Base-by-base conservation (phyloP, 1,284 basidiomycete species). In the Albatrellus sp. region DNA sequence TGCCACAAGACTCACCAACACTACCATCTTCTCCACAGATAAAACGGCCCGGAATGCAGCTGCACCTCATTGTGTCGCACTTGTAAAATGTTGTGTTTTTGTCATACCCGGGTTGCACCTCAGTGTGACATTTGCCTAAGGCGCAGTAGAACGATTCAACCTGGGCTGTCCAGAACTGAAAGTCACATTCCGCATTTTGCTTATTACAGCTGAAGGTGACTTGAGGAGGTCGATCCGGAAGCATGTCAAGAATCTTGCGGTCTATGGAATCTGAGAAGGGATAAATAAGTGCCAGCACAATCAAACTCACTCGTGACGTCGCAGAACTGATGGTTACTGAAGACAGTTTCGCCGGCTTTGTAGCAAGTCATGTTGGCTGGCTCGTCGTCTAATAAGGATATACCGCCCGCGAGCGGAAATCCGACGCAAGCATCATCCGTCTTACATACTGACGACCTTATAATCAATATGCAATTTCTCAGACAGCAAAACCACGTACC, bases 121-220 rank as follows among this genome's bases (percentile, higher is more conserved):
- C 61, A 2, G 78, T 79, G 4, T 56, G 57, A 58, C 90, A 93
- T 5, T 66, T 54, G 35, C 84, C 72, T 36, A 98, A 71, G 11
- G 78, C 77, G 63, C 94, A 98, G 63, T 97, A 98, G 65, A 98
- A 98, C 0, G 90, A 93, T 60, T 98, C 93, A 46, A 90, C 74
- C 52, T 84, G 73, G 7, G 87, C 90, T 6, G 92, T 90, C 93
- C 93, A 98, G 68, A 98, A 98, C 62, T 98, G 91, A 71, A 97
- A 97, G 35, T 80, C 76, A 59, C 92, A 97, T 1, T 77, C 74
- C n/a, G 64, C 64, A 9, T 67, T 65, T 0, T 54, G 50, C 30
- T 62, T 70, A 48, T 82, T 77, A 63, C 92, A 97, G 51, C 83
- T 84, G 63, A 98, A 98, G 0, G 94, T 97, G 5, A 97, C 92